Evolutionary conservation across 2,329 filamentous ascomycete species (phyloP).

Genomic region (Berkeleyomyces rouxiae): DNA sequence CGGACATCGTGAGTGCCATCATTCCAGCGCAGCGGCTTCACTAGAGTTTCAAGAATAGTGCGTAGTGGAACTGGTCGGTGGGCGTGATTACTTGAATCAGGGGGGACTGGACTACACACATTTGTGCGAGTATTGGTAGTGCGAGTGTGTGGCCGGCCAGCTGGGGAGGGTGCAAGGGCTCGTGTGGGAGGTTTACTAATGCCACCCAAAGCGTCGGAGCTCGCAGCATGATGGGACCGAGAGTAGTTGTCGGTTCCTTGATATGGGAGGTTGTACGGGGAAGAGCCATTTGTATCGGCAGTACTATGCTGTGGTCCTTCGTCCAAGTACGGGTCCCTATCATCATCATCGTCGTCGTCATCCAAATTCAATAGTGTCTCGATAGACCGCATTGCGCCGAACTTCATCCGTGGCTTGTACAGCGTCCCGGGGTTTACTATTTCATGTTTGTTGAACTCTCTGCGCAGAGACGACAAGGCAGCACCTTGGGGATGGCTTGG

Average conservation of each 20-base stretch:
- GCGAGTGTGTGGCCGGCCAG: slow-evolving; percentile 1
- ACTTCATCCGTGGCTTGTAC: neutral
- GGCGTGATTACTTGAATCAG: neutral
- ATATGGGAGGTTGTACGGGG: slow-evolving; percentile 1
- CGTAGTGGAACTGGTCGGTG: slow-evolving; percentile 9
- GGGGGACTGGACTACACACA: neutral
- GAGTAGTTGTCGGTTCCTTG: slow-evolving; percentile 1
- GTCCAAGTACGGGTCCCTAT: neutral
- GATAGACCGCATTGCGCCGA: slow-evolving; percentile 6
- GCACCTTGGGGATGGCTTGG: slow-evolving; percentile 3
- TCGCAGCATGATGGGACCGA: slow-evolving; percentile 4
- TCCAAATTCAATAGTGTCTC: slow-evolving; percentile 6
- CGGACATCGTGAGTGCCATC: slow-evolving; percentile 3
- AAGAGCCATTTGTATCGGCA: neutral
- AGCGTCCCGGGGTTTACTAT: neutral
- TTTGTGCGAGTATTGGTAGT: slow-evolving; percentile 2
- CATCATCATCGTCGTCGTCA: slow-evolving; percentile 5
- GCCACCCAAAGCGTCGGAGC: slow-evolving; percentile 3
- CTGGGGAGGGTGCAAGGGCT: neutral
- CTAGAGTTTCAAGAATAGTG: slow-evolving; percentile 6
- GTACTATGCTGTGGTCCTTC: neutral
- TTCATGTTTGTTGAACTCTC: slow-evolving; percentile 11
- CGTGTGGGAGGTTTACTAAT: neutral
- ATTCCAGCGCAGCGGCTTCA: slow-evolving; percentile 7
- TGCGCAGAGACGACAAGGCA: slow-evolving; percentile 6